These are phyloP conservation scores for Raphanus sativus DNA, from an alignment of 345 rosid genomes.

Conservation along the genomic window DNA sequence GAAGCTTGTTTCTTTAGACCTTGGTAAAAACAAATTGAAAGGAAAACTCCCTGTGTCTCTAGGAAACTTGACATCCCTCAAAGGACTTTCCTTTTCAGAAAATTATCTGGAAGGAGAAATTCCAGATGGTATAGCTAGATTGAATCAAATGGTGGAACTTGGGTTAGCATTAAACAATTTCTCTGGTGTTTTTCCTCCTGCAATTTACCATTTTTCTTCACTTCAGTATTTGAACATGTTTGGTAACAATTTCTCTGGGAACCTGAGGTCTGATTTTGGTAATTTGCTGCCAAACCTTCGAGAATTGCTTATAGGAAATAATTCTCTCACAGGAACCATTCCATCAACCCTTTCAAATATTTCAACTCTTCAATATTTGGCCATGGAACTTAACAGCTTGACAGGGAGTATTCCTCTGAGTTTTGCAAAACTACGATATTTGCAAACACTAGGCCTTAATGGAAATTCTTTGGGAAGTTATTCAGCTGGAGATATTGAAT, in stretches of 20 bases:
- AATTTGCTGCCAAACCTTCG: background rate
- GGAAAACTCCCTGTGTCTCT: background rate
- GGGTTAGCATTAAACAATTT: background rate
- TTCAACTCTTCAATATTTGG: background rate
- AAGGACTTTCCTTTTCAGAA: background rate
- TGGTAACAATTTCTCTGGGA: background rate
- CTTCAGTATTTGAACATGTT: background rate
- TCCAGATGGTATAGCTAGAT: background rate
- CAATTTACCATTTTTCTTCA: background rate
- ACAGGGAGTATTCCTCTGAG: background rate
- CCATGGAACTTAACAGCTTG: background rate
- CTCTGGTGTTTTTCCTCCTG: background rate
- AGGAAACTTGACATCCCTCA: background rate
- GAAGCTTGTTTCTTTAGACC: background rate
- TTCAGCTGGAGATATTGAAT: background rate
- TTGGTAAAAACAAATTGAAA: background rate
- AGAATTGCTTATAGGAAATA: background rate
- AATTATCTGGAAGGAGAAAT: background rate
- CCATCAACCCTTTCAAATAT: background rate
- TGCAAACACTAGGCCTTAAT: background rate
- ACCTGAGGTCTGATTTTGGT: background rate
- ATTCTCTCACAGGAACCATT: background rate
- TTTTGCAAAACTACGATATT: background rate
- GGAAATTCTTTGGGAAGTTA: background rate
- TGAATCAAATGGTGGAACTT: background rate